These are phyloP conservation scores for Mucor velutinosus DNA, from an alignment of 371 early-diverging fungal species.

Conservation along the genomic window DNA sequence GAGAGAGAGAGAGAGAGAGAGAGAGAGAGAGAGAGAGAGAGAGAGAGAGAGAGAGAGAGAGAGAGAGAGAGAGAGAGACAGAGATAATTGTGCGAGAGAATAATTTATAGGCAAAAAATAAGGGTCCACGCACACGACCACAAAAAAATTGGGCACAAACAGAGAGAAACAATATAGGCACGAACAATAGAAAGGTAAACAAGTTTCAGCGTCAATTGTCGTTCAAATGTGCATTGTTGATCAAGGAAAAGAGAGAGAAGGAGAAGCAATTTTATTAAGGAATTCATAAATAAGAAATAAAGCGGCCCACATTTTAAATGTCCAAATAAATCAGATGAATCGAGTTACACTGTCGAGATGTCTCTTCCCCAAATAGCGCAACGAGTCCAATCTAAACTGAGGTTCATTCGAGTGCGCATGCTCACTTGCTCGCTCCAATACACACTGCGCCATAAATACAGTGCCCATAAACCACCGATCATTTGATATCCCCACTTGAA, in stretches of 20 bases:
- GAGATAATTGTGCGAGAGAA: background rate
- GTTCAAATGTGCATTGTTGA: background rate
- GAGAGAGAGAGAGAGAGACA: background rate
- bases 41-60: slow-evolving; percentile 4
- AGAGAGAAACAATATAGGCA: background rate
- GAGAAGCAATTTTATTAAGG: background rate
- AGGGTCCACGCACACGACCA: background rate
- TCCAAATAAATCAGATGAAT: background rate
- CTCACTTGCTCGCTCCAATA: slow-evolving; percentile 68
- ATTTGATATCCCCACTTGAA: slow-evolving; percentile 57
- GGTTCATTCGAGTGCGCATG: slow-evolving; percentile 45
- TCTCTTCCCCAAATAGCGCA: slow-evolving; percentile 49
- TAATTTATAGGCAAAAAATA: background rate
- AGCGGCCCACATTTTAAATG: background rate
- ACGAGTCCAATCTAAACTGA: slow-evolving; percentile 50
- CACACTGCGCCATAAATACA: slow-evolving; percentile 70
- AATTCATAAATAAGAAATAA: background rate
- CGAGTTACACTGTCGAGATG: slow-evolving; percentile 33
- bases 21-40: background rate
- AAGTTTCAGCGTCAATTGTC: background rate
- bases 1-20: background rate
- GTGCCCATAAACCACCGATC: slow-evolving; percentile 62
- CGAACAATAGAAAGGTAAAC: background rate
- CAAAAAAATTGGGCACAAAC: too few relatives aligned
- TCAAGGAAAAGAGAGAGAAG: background rate